phyloP scores from a whole-genome alignment of 306 rosid genomes.

The Crotalaria pallida region DNA sequence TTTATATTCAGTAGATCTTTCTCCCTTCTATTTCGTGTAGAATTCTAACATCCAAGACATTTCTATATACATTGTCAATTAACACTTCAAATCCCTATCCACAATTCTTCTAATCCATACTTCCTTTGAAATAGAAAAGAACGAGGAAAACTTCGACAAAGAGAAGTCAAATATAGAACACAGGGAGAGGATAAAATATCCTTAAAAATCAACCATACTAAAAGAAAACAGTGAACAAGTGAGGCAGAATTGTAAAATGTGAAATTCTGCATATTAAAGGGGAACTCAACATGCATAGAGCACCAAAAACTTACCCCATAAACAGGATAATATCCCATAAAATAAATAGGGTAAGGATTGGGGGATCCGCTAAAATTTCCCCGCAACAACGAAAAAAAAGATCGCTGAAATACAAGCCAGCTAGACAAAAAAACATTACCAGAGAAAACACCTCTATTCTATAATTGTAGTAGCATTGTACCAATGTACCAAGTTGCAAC shows the following conservation, averaged over 20 bases:
- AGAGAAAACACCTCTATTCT: neutral
- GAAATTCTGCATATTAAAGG: neutral
- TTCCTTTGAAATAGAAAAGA: neutral
- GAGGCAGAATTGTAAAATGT: neutral
- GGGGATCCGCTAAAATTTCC: neutral
- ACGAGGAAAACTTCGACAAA: neutral
- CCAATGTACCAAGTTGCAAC: conserved; percentile 2
- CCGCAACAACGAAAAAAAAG: neutral
- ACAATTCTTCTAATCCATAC: neutral
- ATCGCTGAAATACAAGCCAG: neutral
- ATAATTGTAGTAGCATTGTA: too few relatives aligned
- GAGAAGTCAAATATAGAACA: neutral
- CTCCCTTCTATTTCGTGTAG: neutral
- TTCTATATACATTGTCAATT: neutral
- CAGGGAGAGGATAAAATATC: neutral
- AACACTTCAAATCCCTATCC: neutral
- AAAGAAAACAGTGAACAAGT: neutral
- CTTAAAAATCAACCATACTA: neutral
- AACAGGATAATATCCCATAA: neutral
- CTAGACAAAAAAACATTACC: neutral
- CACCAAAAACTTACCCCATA: neutral
- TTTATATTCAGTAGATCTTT: neutral
- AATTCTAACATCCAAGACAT: neutral
- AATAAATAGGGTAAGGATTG: neutral
- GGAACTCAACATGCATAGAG: neutral